Evolutionary conservation across 495 filamentous ascomycete species (phyloP).

Genomic region (Aspergillus indologenus): DNA sequence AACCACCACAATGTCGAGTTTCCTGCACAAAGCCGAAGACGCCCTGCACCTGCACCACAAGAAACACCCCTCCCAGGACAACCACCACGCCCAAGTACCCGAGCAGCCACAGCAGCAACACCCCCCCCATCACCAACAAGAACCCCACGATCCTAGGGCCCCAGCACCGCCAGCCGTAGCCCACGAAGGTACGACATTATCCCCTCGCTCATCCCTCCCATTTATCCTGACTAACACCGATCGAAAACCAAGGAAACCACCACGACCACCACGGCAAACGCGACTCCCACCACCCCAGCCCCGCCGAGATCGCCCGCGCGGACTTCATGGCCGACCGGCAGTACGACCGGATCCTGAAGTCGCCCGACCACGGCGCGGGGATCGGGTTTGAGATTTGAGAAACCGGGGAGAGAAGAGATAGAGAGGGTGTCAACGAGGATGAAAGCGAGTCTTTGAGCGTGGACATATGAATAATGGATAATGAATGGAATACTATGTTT

Average conservation of each 20-base stretch:
- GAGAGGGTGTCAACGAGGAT: not conserved
- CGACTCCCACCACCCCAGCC: not conserved
- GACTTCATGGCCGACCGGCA: conserved; percentile 1
- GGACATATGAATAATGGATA: not conserved
- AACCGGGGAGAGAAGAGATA: not conserved
- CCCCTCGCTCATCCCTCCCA: not conserved
- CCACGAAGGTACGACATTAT: not conserved
- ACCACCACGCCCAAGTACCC: no score
- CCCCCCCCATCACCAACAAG: not conserved
- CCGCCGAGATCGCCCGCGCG: not conserved
- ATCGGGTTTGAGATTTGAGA: conserved; percentile 1
- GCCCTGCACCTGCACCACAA: conserved; percentile 1
- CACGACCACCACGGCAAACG: not conserved
- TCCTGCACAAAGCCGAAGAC: conserved; percentile 3
- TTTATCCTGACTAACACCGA: not conserved
- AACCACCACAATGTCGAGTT: not conserved
- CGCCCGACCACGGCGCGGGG: not conserved
- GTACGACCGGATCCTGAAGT: conserved; percentile 1
- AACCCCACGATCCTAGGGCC: not conserved
- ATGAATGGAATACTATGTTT: not conserved
- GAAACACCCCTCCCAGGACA: not conserved
- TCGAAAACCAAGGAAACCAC: not conserved
- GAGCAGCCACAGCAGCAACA: not conserved
- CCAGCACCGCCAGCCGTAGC: not conserved
- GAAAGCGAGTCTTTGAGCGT: not conserved